Base-by-base conservation (phyloP, 2,329 filamentous ascomycete species). In the Aspergillus puulaauensis region DNA sequence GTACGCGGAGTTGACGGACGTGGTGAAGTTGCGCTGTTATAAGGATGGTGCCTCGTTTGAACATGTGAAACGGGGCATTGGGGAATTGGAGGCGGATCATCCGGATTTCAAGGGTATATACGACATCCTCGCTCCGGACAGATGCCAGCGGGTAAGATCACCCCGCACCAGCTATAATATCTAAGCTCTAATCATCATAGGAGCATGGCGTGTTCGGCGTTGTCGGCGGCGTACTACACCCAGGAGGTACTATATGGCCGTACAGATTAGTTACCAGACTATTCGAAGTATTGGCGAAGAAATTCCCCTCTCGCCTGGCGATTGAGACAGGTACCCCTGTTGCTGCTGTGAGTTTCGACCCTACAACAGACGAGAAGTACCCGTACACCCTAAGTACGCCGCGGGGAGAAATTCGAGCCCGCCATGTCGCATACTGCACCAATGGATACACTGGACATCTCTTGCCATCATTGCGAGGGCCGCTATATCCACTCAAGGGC, bases 361-460 rank as follows among this genome's bases (percentile, higher is more conserved):
- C 33, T 11, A 3, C 15, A 2, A 21, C 44, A 12, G 27, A 35
- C 12, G 12, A 6, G 1, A n/a, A 23, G 4, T 11, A 21, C 11
- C 31, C 70, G 2, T 73, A 73, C 40, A 57, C 59, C 2, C 23
- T 79, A 2, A 57, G 59, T 3, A 80, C 78, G 0, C 23, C 70
- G 0, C 70, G 77, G 27, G 78, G 78, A 3, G 47, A 57, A 0
- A 64, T 80, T 37, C 63, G 63, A 24, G 72, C 72, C 3, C 60
- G 46, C 2, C 70, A 75, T 4, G 66, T 80, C 4, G 63, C 78
- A 4, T 72, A 80, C 59, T 77, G 75, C 59, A 80, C 77, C 3
- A 80, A 80, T 52, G 77, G 66, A 1, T 72, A 76, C 54, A 68
- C 70, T 3, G 74, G 72, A 0, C 76, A 80, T 59, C 69, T 81